Evolutionary conservation across 352 stramenopile genomes (phyloP), one percentile per base, ranked within the genome.

Genomic region (Pythium utonaiense): DNA sequence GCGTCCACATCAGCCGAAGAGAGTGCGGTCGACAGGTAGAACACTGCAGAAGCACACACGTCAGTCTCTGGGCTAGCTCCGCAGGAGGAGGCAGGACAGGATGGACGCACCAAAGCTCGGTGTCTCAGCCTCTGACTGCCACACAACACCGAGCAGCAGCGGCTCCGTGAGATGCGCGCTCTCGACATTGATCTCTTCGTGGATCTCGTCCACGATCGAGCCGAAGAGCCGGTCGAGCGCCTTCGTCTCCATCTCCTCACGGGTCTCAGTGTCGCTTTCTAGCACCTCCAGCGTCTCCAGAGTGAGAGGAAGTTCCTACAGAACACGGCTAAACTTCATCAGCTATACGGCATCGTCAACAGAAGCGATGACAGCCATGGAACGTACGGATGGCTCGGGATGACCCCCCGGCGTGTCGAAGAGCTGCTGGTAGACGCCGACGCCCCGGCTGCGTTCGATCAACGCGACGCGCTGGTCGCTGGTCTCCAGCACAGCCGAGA

Each of bases 341-440:
- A 33, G 28, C 28, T 9, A n/a, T n/a, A n/a, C n/a, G n/a, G n/a
- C n/a, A n/a, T n/a, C n/a, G n/a, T n/a, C n/a, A n/a, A n/a, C n/a
- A n/a, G n/a, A n/a, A n/a, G n/a, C n/a, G n/a, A n/a, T n/a, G n/a
- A n/a, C n/a, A n/a, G n/a, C n/a, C n/a, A n/a, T n/a, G n/a, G n/a
- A n/a, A n/a, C 54, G 41, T 60, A 69, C 62, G 25, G 60, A 66
- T 17, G 85, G 85, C 58, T 95, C 85, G 1, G 85, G 85, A 54
- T 95, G 85, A 17, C 85, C 85, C 24, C 85, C 85, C 8, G 85
- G 85, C 6, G 84, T 92, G 66, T 95, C 85, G 31, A 76, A 75
- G 60, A 93, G 59, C 28, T 88, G 56, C 45, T 83, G 80, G 64
- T 95, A 95, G 13, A 88, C 65, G 45, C 82, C 83, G 57, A 93